Conservation (phyloP, 768 basidiomycete genomes). For the Amanita fuliginea region DNA sequence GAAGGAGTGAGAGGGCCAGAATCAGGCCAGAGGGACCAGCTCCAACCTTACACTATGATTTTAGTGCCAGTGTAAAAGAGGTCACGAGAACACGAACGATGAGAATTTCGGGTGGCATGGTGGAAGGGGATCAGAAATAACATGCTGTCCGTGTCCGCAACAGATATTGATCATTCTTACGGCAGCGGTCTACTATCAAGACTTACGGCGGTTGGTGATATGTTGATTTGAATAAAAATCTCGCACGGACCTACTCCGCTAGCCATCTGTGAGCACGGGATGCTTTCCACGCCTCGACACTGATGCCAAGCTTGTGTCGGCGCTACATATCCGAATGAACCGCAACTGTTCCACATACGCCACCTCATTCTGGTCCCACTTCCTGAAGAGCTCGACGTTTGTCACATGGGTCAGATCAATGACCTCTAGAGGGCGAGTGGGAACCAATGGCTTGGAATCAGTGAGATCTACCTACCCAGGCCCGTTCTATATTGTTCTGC, state of each 20-base stretch:
- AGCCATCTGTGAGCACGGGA: too few relatives aligned
- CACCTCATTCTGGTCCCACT: conserved; percentile 70
- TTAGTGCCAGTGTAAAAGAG: background rate
- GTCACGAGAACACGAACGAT: conserved; percentile 12
- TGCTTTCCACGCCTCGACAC: conserved; percentile 58
- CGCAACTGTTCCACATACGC: conserved; percentile 63
- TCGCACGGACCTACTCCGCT: conserved; percentile 7
- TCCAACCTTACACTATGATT: conserved; percentile 23
- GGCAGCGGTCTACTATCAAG: too few relatives aligned
- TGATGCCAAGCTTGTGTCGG: conserved; percentile 30
- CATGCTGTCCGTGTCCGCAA: too few relatives aligned
- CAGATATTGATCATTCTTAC: too few relatives aligned
- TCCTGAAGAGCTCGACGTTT: conserved; percentile 60
- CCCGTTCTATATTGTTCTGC: conserved; percentile 70
- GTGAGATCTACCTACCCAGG: conserved; percentile 37
- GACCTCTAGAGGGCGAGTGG: conserved; percentile 40
- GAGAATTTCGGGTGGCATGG: conserved; percentile 10
- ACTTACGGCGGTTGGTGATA: too few relatives aligned
- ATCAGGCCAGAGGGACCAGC: conserved; percentile 36
- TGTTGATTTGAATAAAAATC: too few relatives aligned
- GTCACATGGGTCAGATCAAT: conserved; percentile 66
- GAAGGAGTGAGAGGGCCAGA: conserved; percentile 28
- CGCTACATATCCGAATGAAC: conserved; percentile 65
- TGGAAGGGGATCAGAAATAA: background rate
- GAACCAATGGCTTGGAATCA: background rate